Evolutionary conservation across 352 stramenopile genomes (phyloP), one percentile per base, ranked within the genome.

Genomic region (Pythium plurisporium): DNA sequence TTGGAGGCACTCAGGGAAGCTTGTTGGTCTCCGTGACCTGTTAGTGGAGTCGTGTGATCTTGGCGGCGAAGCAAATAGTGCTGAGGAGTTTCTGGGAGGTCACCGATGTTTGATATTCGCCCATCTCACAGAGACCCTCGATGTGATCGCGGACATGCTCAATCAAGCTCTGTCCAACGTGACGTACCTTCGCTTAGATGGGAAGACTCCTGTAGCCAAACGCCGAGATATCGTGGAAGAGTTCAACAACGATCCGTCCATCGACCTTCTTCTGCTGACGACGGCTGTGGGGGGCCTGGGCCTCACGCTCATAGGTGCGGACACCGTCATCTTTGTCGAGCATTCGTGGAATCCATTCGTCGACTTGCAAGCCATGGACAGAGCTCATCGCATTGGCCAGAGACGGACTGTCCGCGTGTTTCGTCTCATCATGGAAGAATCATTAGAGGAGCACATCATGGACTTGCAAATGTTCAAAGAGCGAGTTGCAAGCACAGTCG

Each of bases 311-410:
- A 98, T 94, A 7, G 90, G 86, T 11, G 96, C 96, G 4, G 94
- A 99, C 69, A 98, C 90, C 0, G 96, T 99, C 9, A 96, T 99
- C 33, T 99, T 99, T 63, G 65, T 99, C 1, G 97, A 99, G 70
- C 91, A 98, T 56, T 94, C 97, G 50, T 99, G 96, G 94, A 99
- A 99, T 63, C 97, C 97, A 19, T 95, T 97, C 65, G 86, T 97
- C 30, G 96, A 99, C 65, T 41, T 98, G 37, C 93, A 98, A 62
- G 92, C 88, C 11, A 97, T 95, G 85, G 85, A 95, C 62, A 72
- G 85, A 29, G 82, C 80, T 15, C 85, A 95, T 47, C 82, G 85
- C 6, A 80, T 95, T 34, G 85, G 85, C 0, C 85, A 95, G 55
- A 79, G 65, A 26, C 70, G 69, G 36, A 82, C 72, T 1, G 83